Percentiles rank a stretch among this genome's conserved stretches.
Evolutionary conservation across 306 rosid species (phyloP).

Genomic region (Corylus heterophylla): DNA sequence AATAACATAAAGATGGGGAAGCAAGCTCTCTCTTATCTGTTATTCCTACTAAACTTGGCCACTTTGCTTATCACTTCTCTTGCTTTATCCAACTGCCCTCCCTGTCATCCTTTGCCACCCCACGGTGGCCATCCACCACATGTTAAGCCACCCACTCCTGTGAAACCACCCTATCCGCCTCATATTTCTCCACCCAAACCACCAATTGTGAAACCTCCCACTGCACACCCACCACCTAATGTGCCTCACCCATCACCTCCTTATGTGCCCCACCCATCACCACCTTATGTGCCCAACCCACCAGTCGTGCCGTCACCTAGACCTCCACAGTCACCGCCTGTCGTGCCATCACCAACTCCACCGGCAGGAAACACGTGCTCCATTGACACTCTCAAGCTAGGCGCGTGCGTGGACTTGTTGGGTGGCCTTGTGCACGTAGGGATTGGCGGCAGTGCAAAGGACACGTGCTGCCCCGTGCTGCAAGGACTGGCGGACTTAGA

Average conservation of each 20-base stretch:
- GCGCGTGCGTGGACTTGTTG: slow-evolving; percentile 78
- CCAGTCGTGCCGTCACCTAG: not conserved
- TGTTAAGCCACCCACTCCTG: not conserved
- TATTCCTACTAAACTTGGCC: slow-evolving; percentile 53
- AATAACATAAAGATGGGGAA: slow-evolving; percentile 43
- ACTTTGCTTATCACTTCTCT: slow-evolving; percentile 46
- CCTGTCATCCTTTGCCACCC: slow-evolving; percentile 10
- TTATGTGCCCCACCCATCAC: not conserved
- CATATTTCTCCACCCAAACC: slow-evolving; percentile 19
- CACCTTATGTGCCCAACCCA: slow-evolving; percentile 16
- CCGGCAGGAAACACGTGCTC: slow-evolving; percentile 57
- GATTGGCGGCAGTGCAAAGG: slow-evolving; percentile 64
- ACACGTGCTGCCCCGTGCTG: slow-evolving; percentile 78
- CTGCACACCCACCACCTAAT: not conserved
- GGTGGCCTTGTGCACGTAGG: slow-evolving; percentile 86
- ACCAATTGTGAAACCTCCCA: slow-evolving; percentile 25
- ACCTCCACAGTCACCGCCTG: too few species aligned
- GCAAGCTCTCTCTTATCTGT: slow-evolving; percentile 16
- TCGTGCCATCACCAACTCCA: slow-evolving; percentile 10
- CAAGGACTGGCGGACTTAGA: slow-evolving; percentile 74
- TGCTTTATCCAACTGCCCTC: slow-evolving; percentile 64
- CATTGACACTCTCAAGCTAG: slow-evolving; percentile 67
- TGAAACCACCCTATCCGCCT: slow-evolving; percentile 25
- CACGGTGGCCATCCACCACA: slow-evolving; percentile 30
- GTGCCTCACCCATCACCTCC: slow-evolving; percentile 49